These are phyloP conservation scores for Bremia lactucae DNA, from an alignment of 352 stramenopile species.

Conservation along the genomic window DNA sequence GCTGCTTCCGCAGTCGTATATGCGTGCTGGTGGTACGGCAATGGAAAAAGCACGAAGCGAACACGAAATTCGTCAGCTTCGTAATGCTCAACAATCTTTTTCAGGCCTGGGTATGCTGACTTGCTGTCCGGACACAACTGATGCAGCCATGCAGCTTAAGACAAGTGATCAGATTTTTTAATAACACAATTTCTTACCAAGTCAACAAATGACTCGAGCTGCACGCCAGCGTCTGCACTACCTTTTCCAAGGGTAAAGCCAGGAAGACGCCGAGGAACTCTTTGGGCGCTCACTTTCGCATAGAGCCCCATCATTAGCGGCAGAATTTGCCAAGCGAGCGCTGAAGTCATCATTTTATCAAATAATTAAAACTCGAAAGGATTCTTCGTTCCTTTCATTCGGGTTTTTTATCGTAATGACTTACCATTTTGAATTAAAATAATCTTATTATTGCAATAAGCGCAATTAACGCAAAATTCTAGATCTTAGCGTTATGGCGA, in stretches of 20 bases:
- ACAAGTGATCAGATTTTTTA: background rate
- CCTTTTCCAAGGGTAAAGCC: slow-evolving; percentile 54
- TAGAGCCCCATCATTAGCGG: slow-evolving; percentile 9
- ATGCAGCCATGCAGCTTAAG: slow-evolving; percentile 3
- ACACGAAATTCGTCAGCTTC: slow-evolving; percentile 45
- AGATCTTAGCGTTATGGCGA: slow-evolving; percentile 3
- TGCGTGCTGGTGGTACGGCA: slow-evolving; percentile 72
- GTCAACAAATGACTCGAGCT: slow-evolving; percentile 80
- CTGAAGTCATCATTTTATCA: background rate
- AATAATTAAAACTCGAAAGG: too few species aligned
- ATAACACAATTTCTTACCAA: slow-evolving; percentile 26
- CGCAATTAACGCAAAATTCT: too few species aligned
- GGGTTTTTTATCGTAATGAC: too few species aligned
- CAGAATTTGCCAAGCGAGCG: slow-evolving; percentile 11
- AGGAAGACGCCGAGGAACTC: slow-evolving; percentile 46
- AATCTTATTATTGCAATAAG: too few species aligned
- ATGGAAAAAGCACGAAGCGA: slow-evolving; percentile 60
- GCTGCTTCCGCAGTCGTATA: slow-evolving; percentile 52
- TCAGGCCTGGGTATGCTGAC: slow-evolving; percentile 51
- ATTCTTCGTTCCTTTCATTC: too few species aligned
- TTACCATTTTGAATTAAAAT: too few species aligned
- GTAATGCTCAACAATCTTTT: slow-evolving; percentile 50
- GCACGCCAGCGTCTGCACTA: slow-evolving; percentile 41
- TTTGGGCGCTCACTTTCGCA: slow-evolving; percentile 6
- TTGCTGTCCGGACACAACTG: slow-evolving; percentile 72